These are phyloP conservation scores for Yamadazyma conglobata DNA, from an alignment of 1,139 yeast genomes.

Conservation along the genomic window DNA sequence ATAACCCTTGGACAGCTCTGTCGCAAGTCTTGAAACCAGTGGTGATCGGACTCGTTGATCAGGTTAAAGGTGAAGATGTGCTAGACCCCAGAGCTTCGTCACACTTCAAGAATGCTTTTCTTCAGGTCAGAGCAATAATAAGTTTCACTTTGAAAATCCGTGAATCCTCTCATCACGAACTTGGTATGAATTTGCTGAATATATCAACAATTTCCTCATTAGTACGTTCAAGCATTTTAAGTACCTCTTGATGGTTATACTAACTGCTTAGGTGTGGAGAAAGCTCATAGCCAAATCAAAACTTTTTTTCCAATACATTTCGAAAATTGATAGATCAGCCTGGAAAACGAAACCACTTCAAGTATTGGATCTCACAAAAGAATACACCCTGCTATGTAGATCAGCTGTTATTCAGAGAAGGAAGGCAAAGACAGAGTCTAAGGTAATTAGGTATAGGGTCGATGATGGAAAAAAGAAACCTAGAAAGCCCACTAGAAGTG, in stretches of 20 bases:
- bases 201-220: conserved; percentile 1
- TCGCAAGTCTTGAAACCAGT: too few species aligned
- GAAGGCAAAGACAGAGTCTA: too few species aligned
- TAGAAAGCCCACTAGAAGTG: too few species aligned
- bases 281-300: not conserved
- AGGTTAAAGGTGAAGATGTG: conserved; percentile 3
- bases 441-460: too few species aligned
- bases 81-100: conserved; percentile 7
- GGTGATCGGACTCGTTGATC: conserved; percentile 3
- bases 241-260: not conserved
- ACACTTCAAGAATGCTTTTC: conserved; percentile 5
- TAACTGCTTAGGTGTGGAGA: not conserved
- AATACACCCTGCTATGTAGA: too few species aligned
- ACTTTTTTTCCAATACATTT: not conserved
- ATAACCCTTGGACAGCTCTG: too few species aligned
- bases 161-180: conserved; percentile 2
- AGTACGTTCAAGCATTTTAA: conserved; percentile 1
- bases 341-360: too few species aligned
- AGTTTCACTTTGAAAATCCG: not conserved
- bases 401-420: too few species aligned
- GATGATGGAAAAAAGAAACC: too few species aligned
- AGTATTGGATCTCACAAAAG: too few species aligned
- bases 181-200: not conserved
- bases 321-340: not conserved
- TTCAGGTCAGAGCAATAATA: conserved; percentile 6